Conservation (phyloP, 2,329 filamentous ascomycete species). For the Massarina eburnea region DNA sequence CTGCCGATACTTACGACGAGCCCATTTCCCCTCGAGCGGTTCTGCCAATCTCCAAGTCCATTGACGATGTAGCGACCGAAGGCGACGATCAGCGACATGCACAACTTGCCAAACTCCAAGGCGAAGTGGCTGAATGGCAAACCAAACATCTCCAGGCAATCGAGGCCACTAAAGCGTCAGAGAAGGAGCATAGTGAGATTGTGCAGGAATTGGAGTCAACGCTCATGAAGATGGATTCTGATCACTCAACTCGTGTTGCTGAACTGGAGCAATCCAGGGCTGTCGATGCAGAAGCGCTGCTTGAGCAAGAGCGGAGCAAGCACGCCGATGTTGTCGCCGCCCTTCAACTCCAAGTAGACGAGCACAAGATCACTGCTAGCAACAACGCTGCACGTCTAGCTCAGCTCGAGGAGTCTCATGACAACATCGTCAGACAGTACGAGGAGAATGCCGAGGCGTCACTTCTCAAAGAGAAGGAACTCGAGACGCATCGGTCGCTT, state of each 20-base stretch:
- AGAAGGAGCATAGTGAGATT: slow-evolving; percentile 70
- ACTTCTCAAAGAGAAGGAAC: slow-evolving; percentile 56
- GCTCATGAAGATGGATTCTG: slow-evolving; percentile 41
- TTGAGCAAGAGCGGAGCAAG: slow-evolving; percentile 46
- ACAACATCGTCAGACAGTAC: slow-evolving; percentile 66
- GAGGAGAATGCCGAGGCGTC: slow-evolving; percentile 65
- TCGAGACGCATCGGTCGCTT: slow-evolving; percentile 53
- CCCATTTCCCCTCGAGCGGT: slow-evolving; percentile 17
- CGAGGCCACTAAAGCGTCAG: slow-evolving; percentile 69
- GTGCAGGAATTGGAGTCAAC: slow-evolving; percentile 74
- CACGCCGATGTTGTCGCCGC: slow-evolving; percentile 57
- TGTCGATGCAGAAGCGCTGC: slow-evolving; percentile 28
- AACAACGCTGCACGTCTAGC: slow-evolving; percentile 69
- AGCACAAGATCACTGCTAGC: slow-evolving; percentile 75
- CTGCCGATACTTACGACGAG: slow-evolving; percentile 17
- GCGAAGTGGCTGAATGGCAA: slow-evolving; percentile 75
- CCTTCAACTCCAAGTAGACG: slow-evolving; percentile 74
- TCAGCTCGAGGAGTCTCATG: slow-evolving; percentile 72
- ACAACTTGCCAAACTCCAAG: slow-evolving; percentile 67
- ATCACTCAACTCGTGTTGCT: slow-evolving; percentile 31
- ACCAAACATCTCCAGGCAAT: slow-evolving; percentile 72
- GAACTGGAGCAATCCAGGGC: slow-evolving; percentile 34
- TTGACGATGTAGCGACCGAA: slow-evolving; percentile 21
- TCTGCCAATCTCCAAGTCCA: slow-evolving; percentile 5
- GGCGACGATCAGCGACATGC: slow-evolving; percentile 49